These are phyloP conservation scores for Dendrostoma leiphaemia DNA, from an alignment of 2,329 filamentous ascomycete genomes.

Conservation along the genomic window DNA sequence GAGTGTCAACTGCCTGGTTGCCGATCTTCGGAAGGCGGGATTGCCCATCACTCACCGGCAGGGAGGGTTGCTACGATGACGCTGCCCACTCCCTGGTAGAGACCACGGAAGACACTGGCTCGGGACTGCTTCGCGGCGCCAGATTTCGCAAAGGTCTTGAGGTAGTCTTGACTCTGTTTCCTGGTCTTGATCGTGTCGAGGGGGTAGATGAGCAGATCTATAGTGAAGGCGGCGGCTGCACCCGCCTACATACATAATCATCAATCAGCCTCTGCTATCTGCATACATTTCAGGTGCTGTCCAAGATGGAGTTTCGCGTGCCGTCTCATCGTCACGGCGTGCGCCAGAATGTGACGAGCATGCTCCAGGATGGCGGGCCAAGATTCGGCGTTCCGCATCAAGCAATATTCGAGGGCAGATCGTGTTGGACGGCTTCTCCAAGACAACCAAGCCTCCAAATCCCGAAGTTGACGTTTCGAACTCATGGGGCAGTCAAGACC, in stretches of 20 bases:
- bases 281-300: not conserved
- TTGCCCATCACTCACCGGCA: constrained; percentile 50
- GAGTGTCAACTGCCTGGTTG: not conserved
- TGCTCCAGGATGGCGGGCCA: too few species aligned
- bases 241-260: constrained; percentile 59
- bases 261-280: not conserved
- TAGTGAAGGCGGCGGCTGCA: constrained; percentile 78
- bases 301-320: not conserved
- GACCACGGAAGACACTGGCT: constrained; percentile 57
- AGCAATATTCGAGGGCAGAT: not conserved
- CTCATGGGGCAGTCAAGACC: not conserved
- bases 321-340: too few species aligned
- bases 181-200: constrained; percentile 89
- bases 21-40: too few species aligned
- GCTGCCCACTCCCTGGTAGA: constrained; percentile 86
- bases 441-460: not conserved
- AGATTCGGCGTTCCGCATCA: too few species aligned
- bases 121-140: constrained; percentile 52
- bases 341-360: not conserved
- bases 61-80: constrained; percentile 85
- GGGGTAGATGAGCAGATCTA: constrained; percentile 83
- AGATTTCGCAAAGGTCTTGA: constrained; percentile 60
- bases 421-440: too few species aligned
- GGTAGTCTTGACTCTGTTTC: constrained; percentile 75
- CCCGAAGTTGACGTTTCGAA: not conserved